Conservation (phyloP, 352 stramenopile genomes). For the Globisporangium rhizosaccharum region DNA sequence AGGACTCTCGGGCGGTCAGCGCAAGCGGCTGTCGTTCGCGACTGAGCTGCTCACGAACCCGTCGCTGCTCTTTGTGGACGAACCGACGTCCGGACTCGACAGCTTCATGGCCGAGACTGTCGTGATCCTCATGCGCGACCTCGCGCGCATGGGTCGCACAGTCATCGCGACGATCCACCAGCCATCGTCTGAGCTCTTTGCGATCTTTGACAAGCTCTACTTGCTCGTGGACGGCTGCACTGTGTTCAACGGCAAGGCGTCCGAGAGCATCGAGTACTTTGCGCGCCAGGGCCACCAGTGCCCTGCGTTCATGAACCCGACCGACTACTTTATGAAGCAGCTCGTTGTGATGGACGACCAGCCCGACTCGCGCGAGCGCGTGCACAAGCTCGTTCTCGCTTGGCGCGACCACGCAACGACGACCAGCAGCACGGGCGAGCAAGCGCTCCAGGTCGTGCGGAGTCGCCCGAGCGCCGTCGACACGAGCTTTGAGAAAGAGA, state of each 20-base stretch:
- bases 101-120: constrained; percentile 39
- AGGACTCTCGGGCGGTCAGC: constrained; percentile 66
- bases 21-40: constrained; percentile 70
- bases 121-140: constrained; percentile 29
- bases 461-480: neutral
- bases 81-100: constrained; percentile 57
- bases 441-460: constrained; percentile 2
- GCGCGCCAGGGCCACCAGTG: constrained; percentile 22
- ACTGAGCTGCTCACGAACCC: constrained; percentile 79
- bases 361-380: constrained; percentile 17
- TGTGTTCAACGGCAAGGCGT: constrained; percentile 31
- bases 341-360: constrained; percentile 27
- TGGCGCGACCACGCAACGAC: constrained; percentile 12
- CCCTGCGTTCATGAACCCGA: constrained; percentile 34
- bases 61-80: constrained; percentile 72
- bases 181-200: constrained; percentile 50
- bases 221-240: constrained; percentile 29
- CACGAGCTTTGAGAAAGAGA: constrained; percentile 6
- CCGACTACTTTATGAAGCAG: constrained; percentile 42
- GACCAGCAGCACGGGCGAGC: neutral
- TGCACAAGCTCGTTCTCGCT: constrained; percentile 15
- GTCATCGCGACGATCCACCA: constrained; percentile 84
- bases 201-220: constrained; percentile 33
- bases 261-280: constrained; percentile 33
- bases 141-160: constrained; percentile 71